Evolutionary conservation across 2,329 filamentous ascomycete genomes (phyloP).

Genomic region (Verticillium albo-atrum): DNA sequence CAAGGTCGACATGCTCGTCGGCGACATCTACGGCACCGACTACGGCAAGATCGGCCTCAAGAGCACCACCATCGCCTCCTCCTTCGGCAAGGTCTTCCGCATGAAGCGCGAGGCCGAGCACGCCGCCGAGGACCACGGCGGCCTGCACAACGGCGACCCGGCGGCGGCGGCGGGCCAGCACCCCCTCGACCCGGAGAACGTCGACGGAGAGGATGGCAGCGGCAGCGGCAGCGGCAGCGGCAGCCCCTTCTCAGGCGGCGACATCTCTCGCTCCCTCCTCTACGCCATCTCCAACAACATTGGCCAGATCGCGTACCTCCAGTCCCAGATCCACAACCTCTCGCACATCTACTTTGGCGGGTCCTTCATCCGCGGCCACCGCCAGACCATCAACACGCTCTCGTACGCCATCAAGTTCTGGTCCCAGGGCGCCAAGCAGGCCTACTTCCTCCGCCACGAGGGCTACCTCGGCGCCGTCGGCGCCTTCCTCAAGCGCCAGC

Average conservation of each 20-base stretch:
- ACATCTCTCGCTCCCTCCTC: slow-evolving; percentile 85
- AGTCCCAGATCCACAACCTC: slow-evolving; percentile 88
- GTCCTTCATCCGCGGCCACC: slow-evolving; percentile 92
- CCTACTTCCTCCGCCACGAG: slow-evolving; percentile 93
- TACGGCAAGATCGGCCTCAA: slow-evolving; percentile 96
- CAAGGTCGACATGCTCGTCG: slow-evolving; percentile 92
- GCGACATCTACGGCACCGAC: slow-evolving; percentile 94
- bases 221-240: too few relatives aligned
- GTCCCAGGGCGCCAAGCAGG: slow-evolving; percentile 90
- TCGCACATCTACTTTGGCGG: slow-evolving; percentile 97
- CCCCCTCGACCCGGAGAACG: neutral
- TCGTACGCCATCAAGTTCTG: slow-evolving; percentile 98
- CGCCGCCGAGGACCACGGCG: slow-evolving; percentile 68
- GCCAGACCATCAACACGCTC: slow-evolving; percentile 96
- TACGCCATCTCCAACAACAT: slow-evolving; percentile 98
- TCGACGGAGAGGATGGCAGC: too few relatives aligned
- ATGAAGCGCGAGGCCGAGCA: slow-evolving; percentile 82
- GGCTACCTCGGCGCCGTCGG: slow-evolving; percentile 93
- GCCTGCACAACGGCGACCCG: slow-evolving; percentile 35
- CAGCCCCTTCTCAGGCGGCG: slow-evolving; percentile 67
- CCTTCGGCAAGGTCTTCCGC: slow-evolving; percentile 94
- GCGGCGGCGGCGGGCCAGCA: neutral
- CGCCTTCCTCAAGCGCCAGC: slow-evolving; percentile 88
- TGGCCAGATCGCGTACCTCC: slow-evolving; percentile 95
- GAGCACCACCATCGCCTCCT: slow-evolving; percentile 90